Conservation (phyloP, 2,329 filamentous ascomycete genomes). For the Exophiala calicioides region DNA sequence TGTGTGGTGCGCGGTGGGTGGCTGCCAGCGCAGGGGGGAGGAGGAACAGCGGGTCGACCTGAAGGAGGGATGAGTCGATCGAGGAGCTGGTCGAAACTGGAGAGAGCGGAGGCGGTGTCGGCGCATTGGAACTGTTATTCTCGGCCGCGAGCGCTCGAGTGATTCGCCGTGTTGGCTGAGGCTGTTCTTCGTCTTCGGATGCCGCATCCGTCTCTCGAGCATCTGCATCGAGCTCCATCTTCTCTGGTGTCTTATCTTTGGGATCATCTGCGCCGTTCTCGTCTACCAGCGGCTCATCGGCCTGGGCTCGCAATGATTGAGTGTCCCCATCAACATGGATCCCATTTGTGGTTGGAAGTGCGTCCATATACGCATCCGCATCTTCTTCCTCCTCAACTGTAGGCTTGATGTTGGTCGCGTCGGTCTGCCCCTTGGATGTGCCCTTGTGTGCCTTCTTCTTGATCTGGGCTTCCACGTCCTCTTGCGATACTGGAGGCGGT, state of each 20-base stretch:
- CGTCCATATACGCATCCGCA: neutral
- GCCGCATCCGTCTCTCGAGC: conserved; percentile 9
- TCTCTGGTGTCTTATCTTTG: conserved; percentile 16
- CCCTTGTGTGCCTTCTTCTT: no score
- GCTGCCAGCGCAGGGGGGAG: conserved; percentile 50
- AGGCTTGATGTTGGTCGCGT: neutral
- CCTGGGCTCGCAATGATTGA: neutral
- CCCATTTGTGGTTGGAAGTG: conserved; percentile 17
- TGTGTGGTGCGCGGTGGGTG: conserved; percentile 59
- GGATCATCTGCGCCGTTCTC: conserved; percentile 1
- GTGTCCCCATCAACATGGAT: conserved; percentile 5
- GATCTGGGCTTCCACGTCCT: neutral
- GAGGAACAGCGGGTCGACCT: conserved; percentile 56
- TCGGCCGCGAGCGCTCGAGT: conserved; percentile 47
- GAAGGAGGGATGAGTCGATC: conserved; percentile 48
- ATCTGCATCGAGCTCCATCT: conserved; percentile 23
- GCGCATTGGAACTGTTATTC: conserved; percentile 36
- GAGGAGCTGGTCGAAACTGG: conserved; percentile 36
- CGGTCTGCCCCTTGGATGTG: neutral
- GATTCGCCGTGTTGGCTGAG: conserved; percentile 47
- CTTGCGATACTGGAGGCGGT: neutral
- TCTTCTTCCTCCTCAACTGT: no score
- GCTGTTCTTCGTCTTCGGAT: conserved; percentile 32
- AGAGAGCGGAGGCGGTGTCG: conserved; percentile 29
- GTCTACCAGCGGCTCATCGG: neutral